These are phyloP conservation scores for Trichaptum fuscoviolaceum DNA, from an alignment of 768 basidiomycete species.

Conservation along the genomic window DNA sequence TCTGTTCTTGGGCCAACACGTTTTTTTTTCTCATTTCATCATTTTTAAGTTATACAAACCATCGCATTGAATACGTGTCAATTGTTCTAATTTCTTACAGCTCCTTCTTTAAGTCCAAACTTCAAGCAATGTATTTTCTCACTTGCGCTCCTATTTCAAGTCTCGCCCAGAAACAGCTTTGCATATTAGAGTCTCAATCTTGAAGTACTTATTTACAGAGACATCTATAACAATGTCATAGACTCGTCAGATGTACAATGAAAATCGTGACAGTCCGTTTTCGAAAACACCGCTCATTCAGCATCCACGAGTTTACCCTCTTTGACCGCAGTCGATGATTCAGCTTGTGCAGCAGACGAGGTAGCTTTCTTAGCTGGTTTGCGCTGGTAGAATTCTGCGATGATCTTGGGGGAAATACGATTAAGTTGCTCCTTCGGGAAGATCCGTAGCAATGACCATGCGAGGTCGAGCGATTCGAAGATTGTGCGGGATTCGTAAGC, in stretches of 20 bases:
- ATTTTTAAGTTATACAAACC: background rate
- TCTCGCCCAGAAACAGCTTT: too few relatives aligned
- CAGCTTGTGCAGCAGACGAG: slow-evolving; percentile 43
- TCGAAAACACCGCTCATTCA: background rate
- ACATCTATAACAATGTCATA: background rate
- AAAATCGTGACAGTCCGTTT: background rate
- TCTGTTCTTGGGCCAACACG: background rate
- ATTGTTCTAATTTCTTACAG: background rate
- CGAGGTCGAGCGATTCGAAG: slow-evolving; percentile 95
- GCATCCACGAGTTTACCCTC: slow-evolving; percentile 63
- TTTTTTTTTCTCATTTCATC: background rate
- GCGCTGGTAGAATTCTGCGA: slow-evolving; percentile 87
- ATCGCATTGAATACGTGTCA: background rate
- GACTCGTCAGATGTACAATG: background rate
- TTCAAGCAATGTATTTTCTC: background rate
- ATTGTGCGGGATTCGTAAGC: slow-evolving; percentile 93
- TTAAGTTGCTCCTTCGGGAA: slow-evolving; percentile 99
- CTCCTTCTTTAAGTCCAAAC: background rate
- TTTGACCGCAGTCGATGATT: slow-evolving; percentile 23
- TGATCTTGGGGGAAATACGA: slow-evolving; percentile 95
- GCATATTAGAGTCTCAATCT: background rate
- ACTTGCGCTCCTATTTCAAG: too few relatives aligned
- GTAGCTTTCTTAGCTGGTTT: slow-evolving; percentile 66
- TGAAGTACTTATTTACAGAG: background rate
- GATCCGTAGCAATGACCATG: slow-evolving; percentile 93